These are phyloP conservation scores for Penicillium sp. DNA, from an alignment of 2,329 filamentous ascomycete species.

Conservation along the genomic window DNA sequence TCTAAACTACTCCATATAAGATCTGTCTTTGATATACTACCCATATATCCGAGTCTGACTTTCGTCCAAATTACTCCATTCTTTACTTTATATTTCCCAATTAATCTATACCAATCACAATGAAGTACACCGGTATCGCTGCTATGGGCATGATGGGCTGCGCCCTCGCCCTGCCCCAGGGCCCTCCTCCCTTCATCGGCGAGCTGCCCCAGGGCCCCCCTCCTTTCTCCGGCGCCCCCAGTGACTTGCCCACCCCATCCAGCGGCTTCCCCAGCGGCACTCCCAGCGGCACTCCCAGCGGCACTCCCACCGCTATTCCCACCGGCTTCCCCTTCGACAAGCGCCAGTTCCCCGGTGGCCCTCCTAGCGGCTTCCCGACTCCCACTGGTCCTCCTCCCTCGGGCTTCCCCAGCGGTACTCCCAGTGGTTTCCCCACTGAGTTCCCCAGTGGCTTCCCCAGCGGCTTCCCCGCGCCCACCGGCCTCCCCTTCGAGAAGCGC, in stretches of 20 bases:
- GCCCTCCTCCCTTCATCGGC: background rate
- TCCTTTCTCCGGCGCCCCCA: background rate
- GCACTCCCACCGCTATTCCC: background rate
- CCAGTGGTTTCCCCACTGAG: background rate
- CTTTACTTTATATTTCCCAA: background rate
- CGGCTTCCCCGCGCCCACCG: background rate
- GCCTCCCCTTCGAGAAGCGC: constrained; percentile 3
- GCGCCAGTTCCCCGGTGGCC: constrained; percentile 6
- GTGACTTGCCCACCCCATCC: constrained; percentile 1
- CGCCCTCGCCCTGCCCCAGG: constrained; percentile 24
- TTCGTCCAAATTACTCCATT: background rate
- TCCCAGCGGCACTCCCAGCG: background rate
- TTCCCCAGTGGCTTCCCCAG: constrained; percentile 5
- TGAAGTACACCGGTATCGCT: constrained; percentile 22
- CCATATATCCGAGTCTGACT: background rate
- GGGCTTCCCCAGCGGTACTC: background rate
- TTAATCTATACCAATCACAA: constrained; percentile 8
- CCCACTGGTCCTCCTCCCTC: background rate
- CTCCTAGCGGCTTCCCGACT: constrained; percentile 3
- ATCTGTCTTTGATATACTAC: constrained; percentile 3
- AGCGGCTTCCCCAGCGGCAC: background rate
- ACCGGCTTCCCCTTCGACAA: constrained; percentile 2
- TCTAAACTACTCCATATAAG: background rate
- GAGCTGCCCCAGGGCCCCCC: background rate
- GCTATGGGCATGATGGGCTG: constrained; percentile 25